Conservation (phyloP, 2,329 filamentous ascomycete species). For the Magnaporthales sp. region DNA sequence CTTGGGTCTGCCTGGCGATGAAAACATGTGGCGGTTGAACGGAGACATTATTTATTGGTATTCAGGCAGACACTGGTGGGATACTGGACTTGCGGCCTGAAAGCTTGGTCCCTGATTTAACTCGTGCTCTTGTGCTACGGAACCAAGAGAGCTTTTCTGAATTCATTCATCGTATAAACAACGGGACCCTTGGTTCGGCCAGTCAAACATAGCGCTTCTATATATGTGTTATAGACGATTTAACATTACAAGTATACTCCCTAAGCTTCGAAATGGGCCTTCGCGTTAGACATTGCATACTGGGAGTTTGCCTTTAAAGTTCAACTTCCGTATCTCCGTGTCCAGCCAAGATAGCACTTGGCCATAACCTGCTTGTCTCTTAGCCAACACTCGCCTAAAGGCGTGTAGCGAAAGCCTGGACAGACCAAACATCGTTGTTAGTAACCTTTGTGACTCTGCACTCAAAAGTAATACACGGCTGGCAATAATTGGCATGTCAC, state of each 20-base stretch:
- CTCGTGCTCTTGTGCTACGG: too few relatives aligned
- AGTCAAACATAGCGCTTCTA: neutral
- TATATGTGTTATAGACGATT: neutral
- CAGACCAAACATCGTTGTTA: neutral
- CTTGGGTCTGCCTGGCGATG: slow-evolving; percentile 51
- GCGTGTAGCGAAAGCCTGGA: slow-evolving; percentile 59
- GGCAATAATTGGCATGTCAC: slow-evolving; percentile 18
- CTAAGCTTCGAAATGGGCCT: neutral
- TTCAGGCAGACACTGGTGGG: slow-evolving; percentile 54
- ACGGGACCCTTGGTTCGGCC: neutral
- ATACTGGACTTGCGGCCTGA: slow-evolving; percentile 21
- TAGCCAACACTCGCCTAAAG: slow-evolving; percentile 57
- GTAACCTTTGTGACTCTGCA: neutral
- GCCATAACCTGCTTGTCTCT: slow-evolving; percentile 62
- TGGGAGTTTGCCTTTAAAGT: slow-evolving; percentile 2
- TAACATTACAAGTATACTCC: neutral
- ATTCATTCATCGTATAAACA: neutral
- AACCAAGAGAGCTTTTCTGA: neutral
- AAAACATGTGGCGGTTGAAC: slow-evolving; percentile 58
- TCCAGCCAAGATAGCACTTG: slow-evolving; percentile 62
- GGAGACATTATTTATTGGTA: slow-evolving; percentile 46
- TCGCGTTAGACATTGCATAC: neutral
- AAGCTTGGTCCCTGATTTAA: neutral
- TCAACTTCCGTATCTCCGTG: slow-evolving; percentile 30
- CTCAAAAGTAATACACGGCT: slow-evolving; percentile 1